phyloP scores from a whole-genome alignment of 805 yeast genomes.

The Metschnikowia bowlesiae region DNA sequence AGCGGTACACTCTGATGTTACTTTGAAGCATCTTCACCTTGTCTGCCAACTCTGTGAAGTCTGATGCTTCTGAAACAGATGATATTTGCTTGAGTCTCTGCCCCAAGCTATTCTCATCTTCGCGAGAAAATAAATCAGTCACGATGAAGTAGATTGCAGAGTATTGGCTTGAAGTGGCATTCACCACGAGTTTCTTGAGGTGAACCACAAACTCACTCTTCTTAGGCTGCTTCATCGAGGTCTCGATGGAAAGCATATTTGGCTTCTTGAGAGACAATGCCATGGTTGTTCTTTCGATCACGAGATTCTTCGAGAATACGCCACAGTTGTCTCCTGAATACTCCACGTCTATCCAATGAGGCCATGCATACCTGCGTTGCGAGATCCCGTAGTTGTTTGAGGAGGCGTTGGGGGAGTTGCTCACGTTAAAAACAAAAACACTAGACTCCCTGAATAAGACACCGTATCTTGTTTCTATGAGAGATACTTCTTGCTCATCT shows the following conservation, averaged over 20 bases:
- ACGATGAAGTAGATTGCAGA: constrained; percentile 31
- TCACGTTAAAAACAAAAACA: constrained; percentile 46
- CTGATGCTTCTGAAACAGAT: constrained; percentile 33
- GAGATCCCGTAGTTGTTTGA: constrained; percentile 5
- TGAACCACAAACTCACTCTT: constrained; percentile 29
- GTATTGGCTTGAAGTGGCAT: constrained; percentile 37
- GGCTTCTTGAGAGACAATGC: constrained; percentile 48
- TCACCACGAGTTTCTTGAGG: constrained; percentile 35
- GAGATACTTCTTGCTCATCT: constrained; percentile 29
- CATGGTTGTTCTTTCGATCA: constrained; percentile 33
- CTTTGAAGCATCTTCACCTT: constrained; percentile 29
- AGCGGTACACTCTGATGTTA: constrained; percentile 24
- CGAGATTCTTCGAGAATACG: constrained; percentile 22
- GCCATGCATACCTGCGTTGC: constrained; percentile 7
- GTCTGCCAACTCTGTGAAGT: constrained; percentile 31
- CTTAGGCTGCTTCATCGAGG: constrained; percentile 16
- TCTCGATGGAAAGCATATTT: constrained; percentile 44
- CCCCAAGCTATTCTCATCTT: constrained; percentile 26
- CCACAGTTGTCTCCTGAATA: constrained; percentile 22
- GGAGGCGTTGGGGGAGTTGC: constrained; percentile 14
- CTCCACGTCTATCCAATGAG: constrained; percentile 22
- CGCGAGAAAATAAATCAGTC: constrained; percentile 33
- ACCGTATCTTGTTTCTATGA: constrained; percentile 56
- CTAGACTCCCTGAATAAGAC: constrained; percentile 53
- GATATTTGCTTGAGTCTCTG: constrained; percentile 39